Conservation (phyloP, 2,329 filamentous ascomycete species). For the Tolypocladium nubicola region DNA sequence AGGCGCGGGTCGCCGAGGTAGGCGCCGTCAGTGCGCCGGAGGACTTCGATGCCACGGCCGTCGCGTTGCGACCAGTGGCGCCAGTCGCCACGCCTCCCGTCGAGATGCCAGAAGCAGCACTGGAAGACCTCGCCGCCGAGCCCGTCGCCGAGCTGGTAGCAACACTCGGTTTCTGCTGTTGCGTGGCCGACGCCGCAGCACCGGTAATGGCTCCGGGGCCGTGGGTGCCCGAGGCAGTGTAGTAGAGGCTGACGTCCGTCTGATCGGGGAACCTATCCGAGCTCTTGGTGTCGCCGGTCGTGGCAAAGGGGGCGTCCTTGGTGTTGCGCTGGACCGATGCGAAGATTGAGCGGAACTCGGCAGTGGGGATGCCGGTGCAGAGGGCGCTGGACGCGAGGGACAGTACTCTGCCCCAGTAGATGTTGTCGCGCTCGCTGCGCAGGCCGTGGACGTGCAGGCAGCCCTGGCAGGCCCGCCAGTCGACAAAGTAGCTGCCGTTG, state of each 20-base stretch:
- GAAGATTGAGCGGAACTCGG: slow-evolving; percentile 23
- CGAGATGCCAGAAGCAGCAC: too few species aligned
- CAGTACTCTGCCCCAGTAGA: slow-evolving; percentile 23
- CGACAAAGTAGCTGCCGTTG: slow-evolving; percentile 28
- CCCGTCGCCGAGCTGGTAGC: slow-evolving; percentile 4
- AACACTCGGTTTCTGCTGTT: slow-evolving; percentile 9
- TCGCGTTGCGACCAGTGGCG: not conserved
- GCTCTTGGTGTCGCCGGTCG: slow-evolving; percentile 17
- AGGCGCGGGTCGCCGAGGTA: not conserved
- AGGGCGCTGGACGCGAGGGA: slow-evolving; percentile 21
- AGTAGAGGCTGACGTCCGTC: slow-evolving; percentile 31
- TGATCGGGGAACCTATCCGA: slow-evolving; percentile 23
- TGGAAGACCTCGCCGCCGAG: slow-evolving; percentile 1
- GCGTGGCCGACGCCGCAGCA: slow-evolving; percentile 23
- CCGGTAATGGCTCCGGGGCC: slow-evolving; percentile 32
- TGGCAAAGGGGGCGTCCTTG: slow-evolving; percentile 9
- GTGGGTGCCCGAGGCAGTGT: slow-evolving; percentile 25
- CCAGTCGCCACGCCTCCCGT: too few species aligned
- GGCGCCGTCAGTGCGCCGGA: not conserved
- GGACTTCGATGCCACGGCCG: not conserved
- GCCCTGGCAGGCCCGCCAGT: slow-evolving; percentile 30
- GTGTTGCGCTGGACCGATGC: slow-evolving; percentile 15
- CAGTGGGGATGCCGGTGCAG: slow-evolving; percentile 27
- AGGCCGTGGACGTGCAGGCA: slow-evolving; percentile 30
- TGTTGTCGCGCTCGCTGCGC: slow-evolving; percentile 21